Percentiles rank a stretch among this genome's conserved stretches.
These are phyloP conservation scores for Fusarium burgessii DNA, from an alignment of 2,329 filamentous ascomycete genomes.

Conservation along the genomic window DNA sequence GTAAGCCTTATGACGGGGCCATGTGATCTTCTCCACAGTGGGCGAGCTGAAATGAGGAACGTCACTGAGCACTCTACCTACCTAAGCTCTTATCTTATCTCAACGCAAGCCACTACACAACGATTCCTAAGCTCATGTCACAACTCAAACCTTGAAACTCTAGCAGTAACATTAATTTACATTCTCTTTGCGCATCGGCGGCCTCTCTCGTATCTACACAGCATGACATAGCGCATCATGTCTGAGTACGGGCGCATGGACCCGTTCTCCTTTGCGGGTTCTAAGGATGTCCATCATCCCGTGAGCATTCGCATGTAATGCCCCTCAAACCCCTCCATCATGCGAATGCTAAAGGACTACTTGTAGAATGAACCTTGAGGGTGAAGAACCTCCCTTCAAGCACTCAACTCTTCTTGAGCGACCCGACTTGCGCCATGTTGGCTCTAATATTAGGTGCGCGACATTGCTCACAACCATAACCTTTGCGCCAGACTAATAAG, in stretches of 20 bases:
- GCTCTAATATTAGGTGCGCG: slow-evolving; percentile 80
- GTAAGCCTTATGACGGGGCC: not conserved
- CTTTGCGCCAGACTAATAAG: slow-evolving; percentile 39
- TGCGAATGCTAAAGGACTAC: slow-evolving; percentile 13
- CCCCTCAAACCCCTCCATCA: not conserved
- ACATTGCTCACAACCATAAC: not conserved
- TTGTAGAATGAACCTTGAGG: slow-evolving; percentile 61
- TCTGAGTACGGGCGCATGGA: slow-evolving; percentile 75
- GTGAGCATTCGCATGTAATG: slow-evolving; percentile 73
- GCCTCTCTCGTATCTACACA: not conserved
- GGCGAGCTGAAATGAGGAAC: not conserved
- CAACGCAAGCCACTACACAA: slow-evolving; percentile 1
- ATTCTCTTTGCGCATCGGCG: not conserved
- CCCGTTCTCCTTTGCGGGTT: slow-evolving; percentile 94
- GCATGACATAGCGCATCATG: slow-evolving; percentile 52
- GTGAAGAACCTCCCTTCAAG: slow-evolving; percentile 56
- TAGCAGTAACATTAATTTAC: not conserved
- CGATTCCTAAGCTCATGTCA: slow-evolving; percentile 10
- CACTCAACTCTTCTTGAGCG: slow-evolving; percentile 79
- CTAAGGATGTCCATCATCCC: slow-evolving; percentile 82
- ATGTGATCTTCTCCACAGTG: slow-evolving; percentile 7
- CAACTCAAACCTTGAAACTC: not conserved
- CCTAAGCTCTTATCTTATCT: slow-evolving; percentile 29
- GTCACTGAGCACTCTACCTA: not conserved
- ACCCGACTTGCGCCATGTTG: slow-evolving; percentile 86